Evolutionary conservation across 768 basidiomycete species (phyloP), one percentile per base, ranked within the genome.

Genomic region (Pleurotus salmoneostramineus): DNA sequence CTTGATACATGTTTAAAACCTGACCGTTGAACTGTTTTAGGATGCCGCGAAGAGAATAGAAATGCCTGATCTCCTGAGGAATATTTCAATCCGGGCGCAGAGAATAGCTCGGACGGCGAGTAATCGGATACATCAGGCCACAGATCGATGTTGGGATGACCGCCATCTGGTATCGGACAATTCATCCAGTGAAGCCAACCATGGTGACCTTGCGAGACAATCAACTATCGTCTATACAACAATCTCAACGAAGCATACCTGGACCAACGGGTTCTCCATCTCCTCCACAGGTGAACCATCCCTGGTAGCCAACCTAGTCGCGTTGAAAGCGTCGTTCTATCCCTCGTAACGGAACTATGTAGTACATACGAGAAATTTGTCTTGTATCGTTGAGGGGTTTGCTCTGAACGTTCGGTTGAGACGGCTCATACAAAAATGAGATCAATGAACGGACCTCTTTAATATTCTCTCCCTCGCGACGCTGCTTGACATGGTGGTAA

Each of bases 181-280:
- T 83, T 77, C 67, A 90, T 84, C 91, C 92, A 93, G 64, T 93
- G 91, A 15, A 91, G 74, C 92, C 92, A 93, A 32, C 91, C 91
- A 62, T 91, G 89, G 64, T 92, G 91, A 2, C 83, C 84, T 55
- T 80, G 45, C 6, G 36, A 8, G 42, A 47, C 15, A 15, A n/a
- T 52, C 34, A 52, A 35, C n/a, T 17, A 50, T 33, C 21, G 10
- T 40, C 40, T 15, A 10, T 12, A 36, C 17, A 47, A 7, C 5
- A 17, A 3, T 45, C 17, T 3, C 11, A 42, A 27, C 21, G 11
- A 2, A 15, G 37, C 70, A 56, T 56, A 82, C 85, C 84, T 68
- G 83, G 84, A 56, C 77, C 79, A 32, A 92, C 76, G 8, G 87
- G 85, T 48, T 80, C 77, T 3, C 89, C 88, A 63, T 90, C 88